phyloP scores from a whole-genome alignment of 352 stramenopile genomes.

The Phytophthora parvispora region DNA sequence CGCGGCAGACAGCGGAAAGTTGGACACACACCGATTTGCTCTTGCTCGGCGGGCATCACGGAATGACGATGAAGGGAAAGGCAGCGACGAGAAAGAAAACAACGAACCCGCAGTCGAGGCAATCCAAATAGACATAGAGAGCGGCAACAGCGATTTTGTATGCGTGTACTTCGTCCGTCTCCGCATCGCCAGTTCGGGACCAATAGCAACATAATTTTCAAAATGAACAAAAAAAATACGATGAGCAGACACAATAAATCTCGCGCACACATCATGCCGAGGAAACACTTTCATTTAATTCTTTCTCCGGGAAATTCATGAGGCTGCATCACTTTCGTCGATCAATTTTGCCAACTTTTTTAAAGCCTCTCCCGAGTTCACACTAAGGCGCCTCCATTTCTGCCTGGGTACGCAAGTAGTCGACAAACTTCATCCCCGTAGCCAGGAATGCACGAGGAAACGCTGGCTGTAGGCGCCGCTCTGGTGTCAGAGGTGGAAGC shows the following conservation, averaged over 20 bases:
- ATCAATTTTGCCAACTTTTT: not conserved
- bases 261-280: not conserved
- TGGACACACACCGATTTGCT: slow-evolving; percentile 64
- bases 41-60: slow-evolving; percentile 14
- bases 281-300: slow-evolving; percentile 2
- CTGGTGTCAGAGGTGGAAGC: slow-evolving; percentile 65
- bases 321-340: not conserved
- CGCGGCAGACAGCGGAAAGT: slow-evolving; percentile 48
- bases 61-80: slow-evolving; percentile 20
- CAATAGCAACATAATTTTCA: slow-evolving; percentile 23
- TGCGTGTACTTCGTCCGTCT: slow-evolving; percentile 72
- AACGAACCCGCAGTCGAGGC: slow-evolving; percentile 41
- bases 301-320: slow-evolving; percentile 2
- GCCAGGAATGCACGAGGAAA: slow-evolving; percentile 69
- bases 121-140: slow-evolving; percentile 78
- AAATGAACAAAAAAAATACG: slow-evolving; percentile 16
- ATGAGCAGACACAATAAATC: not conserved
- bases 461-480: slow-evolving; percentile 54
- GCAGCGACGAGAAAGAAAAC: slow-evolving; percentile 8
- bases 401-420: slow-evolving; percentile 59
- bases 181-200: slow-evolving; percentile 27
- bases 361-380: slow-evolving; percentile 1
- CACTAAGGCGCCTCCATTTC: slow-evolving; percentile 32
- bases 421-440: slow-evolving; percentile 73
- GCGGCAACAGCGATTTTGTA: slow-evolving; percentile 75